phyloP scores from a whole-genome alignment of 768 basidiomycete genomes.

The Floccularia luteovirens region DNA sequence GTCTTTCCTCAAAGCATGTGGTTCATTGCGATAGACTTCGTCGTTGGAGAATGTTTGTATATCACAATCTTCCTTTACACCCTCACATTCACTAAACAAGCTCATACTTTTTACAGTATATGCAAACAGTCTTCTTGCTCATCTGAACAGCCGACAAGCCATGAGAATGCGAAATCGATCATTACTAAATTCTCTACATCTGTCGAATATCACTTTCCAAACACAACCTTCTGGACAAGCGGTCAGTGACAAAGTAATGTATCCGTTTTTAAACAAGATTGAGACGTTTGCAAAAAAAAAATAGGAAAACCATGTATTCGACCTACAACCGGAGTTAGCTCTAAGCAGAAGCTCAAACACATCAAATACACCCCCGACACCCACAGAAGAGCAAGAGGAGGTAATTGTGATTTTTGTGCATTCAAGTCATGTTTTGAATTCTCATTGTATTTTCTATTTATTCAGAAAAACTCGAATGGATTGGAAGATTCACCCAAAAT shows the following conservation, averaged over 20 bases:
- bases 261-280: not conserved
- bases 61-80: not conserved
- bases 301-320: not conserved
- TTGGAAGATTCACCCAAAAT: not conserved
- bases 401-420: too few relatives aligned
- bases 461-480: not conserved
- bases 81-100: not conserved
- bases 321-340: not conserved
- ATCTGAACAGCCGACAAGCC: slow-evolving; percentile 28
- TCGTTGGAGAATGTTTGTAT: slow-evolving; percentile 35
- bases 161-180: slow-evolving; percentile 11
- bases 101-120: slow-evolving; percentile 22
- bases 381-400: not conserved
- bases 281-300: not conserved
- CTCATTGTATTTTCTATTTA: not conserved
- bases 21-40: slow-evolving; percentile 33
- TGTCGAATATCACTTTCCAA: not conserved
- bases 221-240: not conserved
- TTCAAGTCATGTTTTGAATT: too few relatives aligned
- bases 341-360: not conserved
- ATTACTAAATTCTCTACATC: not conserved
- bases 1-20: slow-evolving; percentile 22
- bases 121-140: slow-evolving; percentile 37
- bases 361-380: not conserved
- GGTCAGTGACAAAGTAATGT: not conserved